Percentiles rank a stretch among this genome's conserved stretches.
These are phyloP conservation scores for Salix udensis DNA, from an alignment of 345 rosid genomes.

Conservation along the genomic window DNA sequence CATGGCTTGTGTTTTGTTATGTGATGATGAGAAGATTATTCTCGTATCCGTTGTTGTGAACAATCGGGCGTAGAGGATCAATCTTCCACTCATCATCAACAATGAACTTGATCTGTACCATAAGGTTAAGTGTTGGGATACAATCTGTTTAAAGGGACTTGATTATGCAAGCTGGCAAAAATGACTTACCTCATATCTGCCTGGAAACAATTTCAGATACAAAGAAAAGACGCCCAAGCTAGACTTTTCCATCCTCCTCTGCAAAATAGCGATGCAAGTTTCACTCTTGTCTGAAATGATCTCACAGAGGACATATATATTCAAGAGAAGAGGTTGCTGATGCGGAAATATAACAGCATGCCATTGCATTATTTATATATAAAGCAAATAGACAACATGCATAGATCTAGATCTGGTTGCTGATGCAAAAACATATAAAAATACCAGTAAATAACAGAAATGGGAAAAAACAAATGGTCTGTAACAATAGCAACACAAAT, in stretches of 20 bases:
- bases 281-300: not conserved
- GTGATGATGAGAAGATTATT: conserved; percentile 73
- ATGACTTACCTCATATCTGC: conserved; percentile 69
- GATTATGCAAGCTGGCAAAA: not conserved
- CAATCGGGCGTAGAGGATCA: conserved; percentile 86
- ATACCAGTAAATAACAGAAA: not conserved
- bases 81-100: conserved; percentile 94
- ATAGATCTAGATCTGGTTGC: not conserved
- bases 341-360: not conserved
- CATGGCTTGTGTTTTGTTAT: conserved; percentile 15
- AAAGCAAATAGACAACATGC: not conserved
- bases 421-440: not conserved
- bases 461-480: not conserved
- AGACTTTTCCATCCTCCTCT: conserved; percentile 93
- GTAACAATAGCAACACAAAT: not conserved
- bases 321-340: not conserved
- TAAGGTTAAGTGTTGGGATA: conserved; percentile 11
- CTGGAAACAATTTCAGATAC: conserved; percentile 72
- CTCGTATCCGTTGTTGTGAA: conserved; percentile 52
- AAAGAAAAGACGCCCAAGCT: conserved; percentile 59
- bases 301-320: conserved; percentile 7
- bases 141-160: not conserved
- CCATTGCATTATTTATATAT: not conserved
- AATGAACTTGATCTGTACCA: conserved; percentile 73
- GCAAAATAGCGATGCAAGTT: conserved; percentile 13